Evolutionary conservation across 1,284 basidiomycete genomes (phyloP).

Genomic region (Gyrodon tennesseensis): DNA sequence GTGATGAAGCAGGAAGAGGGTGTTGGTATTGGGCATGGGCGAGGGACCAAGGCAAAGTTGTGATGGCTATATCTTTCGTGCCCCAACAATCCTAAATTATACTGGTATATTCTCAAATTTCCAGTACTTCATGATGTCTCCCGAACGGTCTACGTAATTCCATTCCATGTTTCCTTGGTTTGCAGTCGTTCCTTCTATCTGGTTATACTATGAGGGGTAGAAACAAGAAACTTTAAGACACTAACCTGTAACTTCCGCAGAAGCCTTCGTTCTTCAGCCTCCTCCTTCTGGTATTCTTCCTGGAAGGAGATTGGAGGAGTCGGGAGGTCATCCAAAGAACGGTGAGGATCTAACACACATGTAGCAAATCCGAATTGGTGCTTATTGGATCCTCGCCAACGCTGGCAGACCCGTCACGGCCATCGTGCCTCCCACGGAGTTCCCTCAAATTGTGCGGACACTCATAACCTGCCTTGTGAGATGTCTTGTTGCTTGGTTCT

Average conservation of each 20-base stretch:
- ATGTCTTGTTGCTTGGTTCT: conserved; percentile 5
- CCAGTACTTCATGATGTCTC: conserved; percentile 13
- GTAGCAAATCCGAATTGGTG: conserved; percentile 8
- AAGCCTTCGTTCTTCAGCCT: conserved; percentile 28
- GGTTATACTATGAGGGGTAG: neutral
- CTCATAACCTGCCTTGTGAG: neutral
- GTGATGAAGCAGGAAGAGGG: conserved; percentile 31
- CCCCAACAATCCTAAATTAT: neutral
- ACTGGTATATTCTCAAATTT: neutral
- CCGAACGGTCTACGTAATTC: conserved; percentile 30
- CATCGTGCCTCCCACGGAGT: neutral
- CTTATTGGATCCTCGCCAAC: neutral
- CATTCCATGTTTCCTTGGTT: conserved; percentile 20
- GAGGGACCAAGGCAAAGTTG: conserved; percentile 23
- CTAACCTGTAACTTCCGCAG: conserved; percentile 27
- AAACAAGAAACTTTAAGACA: neutral
- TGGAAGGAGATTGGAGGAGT: neutral
- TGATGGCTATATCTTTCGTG: conserved; percentile 10
- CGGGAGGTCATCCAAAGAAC: neutral
- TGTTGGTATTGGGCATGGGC: neutral
- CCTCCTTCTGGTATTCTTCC: conserved; percentile 25
- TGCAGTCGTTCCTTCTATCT: conserved; percentile 18
- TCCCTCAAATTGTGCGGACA: neutral
- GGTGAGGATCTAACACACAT: conserved; percentile 6
- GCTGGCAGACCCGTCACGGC: neutral